These are phyloP conservation scores for Fusarium compactum DNA, from an alignment of 2,329 filamentous ascomycete species.

Conservation along the genomic window DNA sequence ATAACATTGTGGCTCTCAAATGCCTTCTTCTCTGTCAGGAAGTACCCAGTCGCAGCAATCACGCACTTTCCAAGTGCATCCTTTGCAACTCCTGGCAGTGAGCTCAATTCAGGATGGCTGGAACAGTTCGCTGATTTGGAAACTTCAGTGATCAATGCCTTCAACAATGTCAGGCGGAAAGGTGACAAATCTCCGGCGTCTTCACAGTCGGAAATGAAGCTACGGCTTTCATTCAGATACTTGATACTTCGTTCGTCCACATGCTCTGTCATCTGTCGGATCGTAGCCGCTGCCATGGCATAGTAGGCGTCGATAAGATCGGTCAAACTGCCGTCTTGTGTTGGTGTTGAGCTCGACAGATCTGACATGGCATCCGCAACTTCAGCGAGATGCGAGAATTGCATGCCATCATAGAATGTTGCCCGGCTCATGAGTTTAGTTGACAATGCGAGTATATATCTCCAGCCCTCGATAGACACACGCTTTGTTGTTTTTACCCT, in stretches of 20 bases:
- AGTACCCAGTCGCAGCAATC: conserved; percentile 43
- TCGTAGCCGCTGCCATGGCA: conserved; percentile 48
- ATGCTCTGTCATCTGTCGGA: conserved; percentile 60
- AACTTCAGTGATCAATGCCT: conserved; percentile 49
- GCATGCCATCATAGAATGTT: conserved; percentile 63
- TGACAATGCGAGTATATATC: conserved; percentile 58
- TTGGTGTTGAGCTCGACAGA: conserved; percentile 43
- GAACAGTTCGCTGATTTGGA: conserved; percentile 46
- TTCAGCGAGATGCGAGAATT: conserved; percentile 54
- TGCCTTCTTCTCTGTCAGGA: conserved; percentile 50
- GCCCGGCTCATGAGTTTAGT: conserved; percentile 64
- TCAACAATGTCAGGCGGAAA: conserved; percentile 54
- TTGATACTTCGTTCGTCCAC: conserved; percentile 57
- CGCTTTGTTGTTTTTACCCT: conserved; percentile 45
- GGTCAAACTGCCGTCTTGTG: conserved; percentile 44
- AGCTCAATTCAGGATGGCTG: conserved; percentile 41
- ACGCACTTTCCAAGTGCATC: conserved; percentile 47
- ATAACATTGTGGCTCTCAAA: conserved; percentile 40
- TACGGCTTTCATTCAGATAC: conserved; percentile 53
- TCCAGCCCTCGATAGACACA: conserved; percentile 50
- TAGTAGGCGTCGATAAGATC: conserved; percentile 53
- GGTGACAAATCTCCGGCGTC: conserved; percentile 45
- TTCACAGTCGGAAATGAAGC: conserved; percentile 46
- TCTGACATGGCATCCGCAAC: conserved; percentile 51
- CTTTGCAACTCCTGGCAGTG: conserved; percentile 45